A percentile compares a stretch with the other conserved stretches of the same genome.
Conservation (phyloP, 2,329 filamentous ascomycete genomes). For the Fusarium tricinctum region DNA sequence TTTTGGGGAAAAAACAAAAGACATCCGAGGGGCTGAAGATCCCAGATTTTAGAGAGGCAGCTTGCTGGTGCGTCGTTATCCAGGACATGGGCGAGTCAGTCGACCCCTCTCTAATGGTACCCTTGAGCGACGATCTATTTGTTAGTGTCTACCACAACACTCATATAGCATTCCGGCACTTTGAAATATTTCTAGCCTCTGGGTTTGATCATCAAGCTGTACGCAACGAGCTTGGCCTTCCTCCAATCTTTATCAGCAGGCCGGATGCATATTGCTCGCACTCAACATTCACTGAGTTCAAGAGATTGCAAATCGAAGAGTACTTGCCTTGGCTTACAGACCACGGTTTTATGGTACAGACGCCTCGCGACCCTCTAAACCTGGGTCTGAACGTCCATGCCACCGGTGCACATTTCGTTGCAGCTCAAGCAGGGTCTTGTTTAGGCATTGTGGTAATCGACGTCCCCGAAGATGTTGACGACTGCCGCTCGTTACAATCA, state of each 20-base stretch:
- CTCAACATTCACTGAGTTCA: not conserved
- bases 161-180: not conserved
- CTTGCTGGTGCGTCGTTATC: not conserved
- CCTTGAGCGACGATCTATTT: not conserved
- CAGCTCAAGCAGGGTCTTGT: not conserved
- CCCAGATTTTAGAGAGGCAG: not conserved
- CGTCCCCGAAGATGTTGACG: not conserved
- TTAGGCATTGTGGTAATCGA: not conserved
- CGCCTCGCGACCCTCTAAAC: not conserved
- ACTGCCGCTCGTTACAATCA: not conserved
- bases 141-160: not conserved
- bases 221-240: not conserved
- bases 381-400: not conserved
- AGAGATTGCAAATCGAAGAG: not conserved
- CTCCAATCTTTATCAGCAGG: not conserved
- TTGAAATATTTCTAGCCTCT: not conserved
- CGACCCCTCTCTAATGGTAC: not conserved
- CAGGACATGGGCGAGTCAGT: not conserved
- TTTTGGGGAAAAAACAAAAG: not conserved
- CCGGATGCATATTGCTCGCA: not conserved
- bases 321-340: not conserved
- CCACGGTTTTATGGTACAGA: not conserved
- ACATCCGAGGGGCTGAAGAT: not conserved
- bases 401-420: not conserved
- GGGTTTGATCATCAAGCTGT: not conserved